Base-by-base conservation (phyloP, 2,329 filamentous ascomycete genomes). In the Tolypocladium sp. region DNA sequence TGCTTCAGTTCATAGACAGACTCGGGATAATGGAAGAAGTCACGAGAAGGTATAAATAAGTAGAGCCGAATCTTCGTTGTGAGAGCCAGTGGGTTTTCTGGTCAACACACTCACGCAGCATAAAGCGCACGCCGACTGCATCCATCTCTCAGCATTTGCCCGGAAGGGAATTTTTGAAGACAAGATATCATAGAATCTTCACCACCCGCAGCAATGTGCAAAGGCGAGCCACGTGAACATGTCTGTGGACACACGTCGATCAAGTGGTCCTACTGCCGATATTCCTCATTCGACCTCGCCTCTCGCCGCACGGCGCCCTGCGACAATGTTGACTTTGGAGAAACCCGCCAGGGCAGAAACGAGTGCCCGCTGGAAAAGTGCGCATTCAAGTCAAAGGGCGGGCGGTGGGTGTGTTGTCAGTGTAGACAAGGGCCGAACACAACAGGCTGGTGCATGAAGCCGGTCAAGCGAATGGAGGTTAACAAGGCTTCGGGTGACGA, bases 391-490 rank as follows among this genome's bases (percentile, higher is more conserved):
- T 73, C 74, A 55, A 74, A 81, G 41, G 78, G 75, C 44, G 76
- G 79, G 22, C 74, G 69, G 37, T 84, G 82, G 82, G 76, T 71
- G n/a, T 84, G 82, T 63, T 84, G 82, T 67, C 65, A 73, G 40
- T 84, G 82, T 64, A 71, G 76, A 3, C 73, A 78, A 44, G 79
- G 79, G 0, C 78, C 80, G 22, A 83, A 84, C 65, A 75, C 69
- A 1, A 71, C 75, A 60, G 82, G 81, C 8, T 84, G 81, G 81
- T 84, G 82, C 66, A 74, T 72, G 12, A 76, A 74, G 62, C 68
- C 71, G 15, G 69, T 67, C 42, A 64, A 63, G 37, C 69, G 68
- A 44, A 64, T 70, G 62, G 59, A 67, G 55, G 68, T 67, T 56
- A 74, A 73, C 59, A 61, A 67, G 8, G 63, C 72, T 13, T 72